phyloP scores from a whole-genome alignment of 1,284 basidiomycete species.

The Fereydounia khargensis region DNA sequence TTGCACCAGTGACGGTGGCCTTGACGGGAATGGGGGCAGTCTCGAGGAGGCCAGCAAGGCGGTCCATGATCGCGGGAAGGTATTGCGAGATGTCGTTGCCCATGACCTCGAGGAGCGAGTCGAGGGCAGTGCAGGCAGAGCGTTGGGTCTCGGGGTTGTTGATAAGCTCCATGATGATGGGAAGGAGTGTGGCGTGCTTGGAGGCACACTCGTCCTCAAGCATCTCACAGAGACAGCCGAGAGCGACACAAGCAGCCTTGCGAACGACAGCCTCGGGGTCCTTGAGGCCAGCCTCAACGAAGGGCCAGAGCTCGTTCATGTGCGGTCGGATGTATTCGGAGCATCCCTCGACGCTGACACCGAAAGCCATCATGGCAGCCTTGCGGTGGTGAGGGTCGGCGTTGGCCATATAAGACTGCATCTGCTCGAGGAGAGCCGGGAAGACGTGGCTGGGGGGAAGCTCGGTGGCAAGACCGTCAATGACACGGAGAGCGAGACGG shows the following conservation, averaged over 20 bases:
- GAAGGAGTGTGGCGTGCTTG: constrained; percentile 81
- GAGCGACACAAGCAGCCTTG: constrained; percentile 89
- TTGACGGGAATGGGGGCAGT: constrained; percentile 83
- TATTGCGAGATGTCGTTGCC: constrained; percentile 87
- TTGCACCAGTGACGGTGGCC: constrained; percentile 93
- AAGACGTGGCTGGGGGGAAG: constrained; percentile 95
- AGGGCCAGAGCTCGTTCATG: constrained; percentile 88
- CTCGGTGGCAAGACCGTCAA: constrained; percentile 88
- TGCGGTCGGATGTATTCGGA: constrained; percentile 95
- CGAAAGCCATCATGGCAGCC: constrained; percentile 92
- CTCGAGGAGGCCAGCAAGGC: constrained; percentile 82
- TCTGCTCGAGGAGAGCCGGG: constrained; percentile 73
- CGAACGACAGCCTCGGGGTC: constrained; percentile 82
- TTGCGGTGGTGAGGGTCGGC: constrained; percentile 68
- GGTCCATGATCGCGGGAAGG: constrained; percentile 91
- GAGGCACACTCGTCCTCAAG: constrained; percentile 87
- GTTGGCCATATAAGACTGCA: constrained; percentile 58
- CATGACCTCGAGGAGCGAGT: constrained; percentile 92
- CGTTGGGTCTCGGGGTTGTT: constrained; percentile 84
- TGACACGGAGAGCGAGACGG: constrained; percentile 87
- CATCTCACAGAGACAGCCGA: constrained; percentile 97
- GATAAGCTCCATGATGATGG: constrained; percentile 69
- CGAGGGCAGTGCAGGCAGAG: constrained; percentile 90
- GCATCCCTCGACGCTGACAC: constrained; percentile 94
- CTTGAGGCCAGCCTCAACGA: constrained; percentile 83